Conservation (phyloP, 2,329 filamentous ascomycete species). For the Emmonsiellopsis sp. region DNA sequence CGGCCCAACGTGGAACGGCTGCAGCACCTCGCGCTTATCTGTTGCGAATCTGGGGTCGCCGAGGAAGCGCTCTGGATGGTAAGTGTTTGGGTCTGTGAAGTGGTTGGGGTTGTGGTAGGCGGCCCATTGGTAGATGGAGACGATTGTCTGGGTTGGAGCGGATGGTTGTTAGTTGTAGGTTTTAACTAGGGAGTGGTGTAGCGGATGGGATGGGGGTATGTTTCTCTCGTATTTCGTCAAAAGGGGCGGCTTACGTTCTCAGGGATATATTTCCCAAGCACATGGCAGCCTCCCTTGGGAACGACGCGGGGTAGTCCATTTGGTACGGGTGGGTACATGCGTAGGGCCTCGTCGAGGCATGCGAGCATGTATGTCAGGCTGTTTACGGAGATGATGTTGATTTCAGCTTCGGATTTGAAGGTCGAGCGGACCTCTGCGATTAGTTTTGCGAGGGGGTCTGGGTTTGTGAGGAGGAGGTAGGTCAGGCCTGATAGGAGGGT, state of each 20-base stretch:
- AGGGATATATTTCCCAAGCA: conserved; percentile 31
- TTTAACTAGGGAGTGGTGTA: not conserved
- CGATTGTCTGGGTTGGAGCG: conserved; percentile 25
- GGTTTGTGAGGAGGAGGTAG: conserved; percentile 32
- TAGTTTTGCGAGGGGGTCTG: conserved; percentile 22
- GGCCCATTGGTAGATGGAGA: conserved; percentile 38
- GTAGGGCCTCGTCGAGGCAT: conserved; percentile 34
- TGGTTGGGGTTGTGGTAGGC: conserved; percentile 37
- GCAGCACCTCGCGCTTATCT: conserved; percentile 38
- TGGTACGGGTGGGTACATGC: conserved; percentile 31
- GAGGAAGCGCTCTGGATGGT: conserved; percentile 42
- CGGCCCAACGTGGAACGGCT: conserved; percentile 43
- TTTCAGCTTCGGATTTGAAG: conserved; percentile 31
- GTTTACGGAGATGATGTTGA: conserved; percentile 25
- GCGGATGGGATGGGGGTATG: not conserved
- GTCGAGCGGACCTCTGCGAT: conserved; percentile 31
- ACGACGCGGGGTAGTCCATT: conserved; percentile 16
- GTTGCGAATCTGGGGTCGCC: conserved; percentile 21
- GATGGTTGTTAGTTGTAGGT: not conserved
- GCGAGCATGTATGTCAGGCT: conserved; percentile 34
- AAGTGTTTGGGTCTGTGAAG: conserved; percentile 39
- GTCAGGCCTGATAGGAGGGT: conserved; percentile 35
- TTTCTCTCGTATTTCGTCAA: not conserved
- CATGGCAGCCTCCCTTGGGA: conserved; percentile 16
- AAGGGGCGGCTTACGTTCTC: conserved; percentile 12